phyloP scores from a whole-genome alignment of 139 green algal species.

The Micromonas commoda region DNA sequence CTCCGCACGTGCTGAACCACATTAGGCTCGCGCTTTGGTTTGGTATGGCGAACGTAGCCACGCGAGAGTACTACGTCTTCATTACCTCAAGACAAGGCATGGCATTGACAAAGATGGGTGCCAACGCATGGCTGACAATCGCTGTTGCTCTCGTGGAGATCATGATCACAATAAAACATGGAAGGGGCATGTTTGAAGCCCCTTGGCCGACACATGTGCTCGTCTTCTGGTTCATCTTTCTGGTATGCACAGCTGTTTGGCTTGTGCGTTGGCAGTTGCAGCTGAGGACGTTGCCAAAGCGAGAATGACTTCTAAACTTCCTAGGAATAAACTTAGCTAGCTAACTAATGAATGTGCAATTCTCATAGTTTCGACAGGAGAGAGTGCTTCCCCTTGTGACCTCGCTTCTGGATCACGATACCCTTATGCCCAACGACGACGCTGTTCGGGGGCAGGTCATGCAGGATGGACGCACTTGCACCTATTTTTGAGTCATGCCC shows the following conservation, averaged over 20 bases:
- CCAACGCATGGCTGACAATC: constrained; percentile 70
- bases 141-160: constrained; percentile 50
- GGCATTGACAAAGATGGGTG: constrained; percentile 64
- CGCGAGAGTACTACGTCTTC: constrained; percentile 76
- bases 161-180: constrained; percentile 74
- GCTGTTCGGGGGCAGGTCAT: constrained; percentile 4
- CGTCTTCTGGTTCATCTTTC: neutral
- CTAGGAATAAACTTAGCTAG: too few species aligned
- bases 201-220: constrained; percentile 14
- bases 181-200: constrained; percentile 38
- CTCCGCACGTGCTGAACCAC: constrained; percentile 68
- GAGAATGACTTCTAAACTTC: too few species aligned
- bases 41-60: constrained; percentile 51
- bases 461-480: neutral
- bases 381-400: neutral
- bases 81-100: constrained; percentile 39
- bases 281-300: neutral
- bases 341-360: too few species aligned
- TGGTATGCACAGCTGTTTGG: neutral
- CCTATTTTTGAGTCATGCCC: constrained; percentile 52
- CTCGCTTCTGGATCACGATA: neutral
- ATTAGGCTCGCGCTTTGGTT: constrained; percentile 58
- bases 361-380: constrained; percentile 9
- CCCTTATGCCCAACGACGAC: constrained; percentile 14
- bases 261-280: constrained; percentile 1